A percentile compares a stretch with the other conserved stretches of the same genome.
Conservation (phyloP, 106 monocot species). For the Iris macrosiphon region DNA sequence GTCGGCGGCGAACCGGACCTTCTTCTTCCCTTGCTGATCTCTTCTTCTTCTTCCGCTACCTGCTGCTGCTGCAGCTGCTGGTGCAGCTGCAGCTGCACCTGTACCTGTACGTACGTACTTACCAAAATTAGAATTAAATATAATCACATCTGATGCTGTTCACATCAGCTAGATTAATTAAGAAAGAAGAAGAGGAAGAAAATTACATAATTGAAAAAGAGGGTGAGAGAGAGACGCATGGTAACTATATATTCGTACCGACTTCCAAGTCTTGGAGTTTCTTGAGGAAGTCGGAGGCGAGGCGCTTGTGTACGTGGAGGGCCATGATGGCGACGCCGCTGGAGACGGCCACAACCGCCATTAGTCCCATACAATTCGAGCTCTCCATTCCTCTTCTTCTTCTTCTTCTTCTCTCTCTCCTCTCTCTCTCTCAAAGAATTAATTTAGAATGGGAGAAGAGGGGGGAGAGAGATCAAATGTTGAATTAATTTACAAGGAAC, state of each 20-base stretch:
- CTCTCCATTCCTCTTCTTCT: constrained; percentile 38
- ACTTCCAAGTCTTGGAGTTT: constrained; percentile 31
- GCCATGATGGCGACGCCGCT: constrained; percentile 41
- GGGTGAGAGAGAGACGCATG: too few relatives aligned
- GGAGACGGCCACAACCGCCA: constrained; percentile 50
- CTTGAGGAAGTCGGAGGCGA: constrained; percentile 41
- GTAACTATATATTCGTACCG: too few relatives aligned
- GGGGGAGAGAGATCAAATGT: too few relatives aligned
- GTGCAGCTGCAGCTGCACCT: too few relatives aligned
- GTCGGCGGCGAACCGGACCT: constrained; percentile 58
- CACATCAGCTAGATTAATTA: too few relatives aligned
- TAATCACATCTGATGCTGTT: too few relatives aligned
- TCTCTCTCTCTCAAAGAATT: background rate
- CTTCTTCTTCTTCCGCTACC: background rate
- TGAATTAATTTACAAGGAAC: too few relatives aligned
- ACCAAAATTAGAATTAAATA: too few relatives aligned
- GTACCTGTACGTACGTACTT: too few relatives aligned
- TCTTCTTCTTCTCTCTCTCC: background rate
- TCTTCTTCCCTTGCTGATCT: too few relatives aligned
- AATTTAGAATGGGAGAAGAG: too few relatives aligned
- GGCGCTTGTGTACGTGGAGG: constrained; percentile 36
- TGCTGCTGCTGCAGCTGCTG: too few relatives aligned
- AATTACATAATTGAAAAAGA: background rate
- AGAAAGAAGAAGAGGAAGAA: background rate
- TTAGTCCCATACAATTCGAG: constrained; percentile 34